Percentiles rank a stretch among this genome's conserved stretches.
Conservation (phyloP, 2,329 filamentous ascomycete species). For the Ophiostoma australiae region DNA sequence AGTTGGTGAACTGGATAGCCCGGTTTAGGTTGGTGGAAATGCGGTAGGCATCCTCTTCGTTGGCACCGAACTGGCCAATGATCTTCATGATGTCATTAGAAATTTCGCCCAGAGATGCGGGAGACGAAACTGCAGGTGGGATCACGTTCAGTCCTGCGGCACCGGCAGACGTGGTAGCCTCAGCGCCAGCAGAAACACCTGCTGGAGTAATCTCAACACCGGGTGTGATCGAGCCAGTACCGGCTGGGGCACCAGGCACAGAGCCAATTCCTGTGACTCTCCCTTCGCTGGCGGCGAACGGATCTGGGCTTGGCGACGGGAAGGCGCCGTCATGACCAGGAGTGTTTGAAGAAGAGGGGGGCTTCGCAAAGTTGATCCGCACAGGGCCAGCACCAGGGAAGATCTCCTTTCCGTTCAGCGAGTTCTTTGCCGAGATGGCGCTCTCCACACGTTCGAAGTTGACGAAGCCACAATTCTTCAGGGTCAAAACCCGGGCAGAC, state of each 20-base stretch:
- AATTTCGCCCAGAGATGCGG: constrained; percentile 71
- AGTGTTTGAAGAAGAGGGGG: constrained; percentile 81
- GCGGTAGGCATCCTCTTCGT: constrained; percentile 66
- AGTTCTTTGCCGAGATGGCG: constrained; percentile 79
- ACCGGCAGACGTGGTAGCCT: constrained; percentile 22
- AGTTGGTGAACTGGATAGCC: constrained; percentile 68
- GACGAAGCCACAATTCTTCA: constrained; percentile 98
- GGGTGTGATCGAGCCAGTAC: constrained; percentile 21
- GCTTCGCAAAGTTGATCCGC: constrained; percentile 95
- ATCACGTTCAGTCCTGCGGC: constrained; percentile 27
- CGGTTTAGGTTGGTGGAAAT: constrained; percentile 70
- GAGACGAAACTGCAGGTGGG: constrained; percentile 51
- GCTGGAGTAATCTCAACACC: constrained; percentile 31
- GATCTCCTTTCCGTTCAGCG: constrained; percentile 94
- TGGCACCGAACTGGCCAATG: constrained; percentile 81
- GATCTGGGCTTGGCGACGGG: constrained; percentile 86
- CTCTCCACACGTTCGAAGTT: constrained; percentile 93
- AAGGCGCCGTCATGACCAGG: constrained; percentile 84
- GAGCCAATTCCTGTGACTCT: constrained; percentile 17
- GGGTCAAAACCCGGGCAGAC: constrained; percentile 86
- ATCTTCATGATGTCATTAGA: constrained; percentile 79
- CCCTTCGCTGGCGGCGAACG: constrained; percentile 51
- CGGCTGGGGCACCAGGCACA: constrained; percentile 35
- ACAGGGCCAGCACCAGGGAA: constrained; percentile 95
- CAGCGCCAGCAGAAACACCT: neutral